phyloP scores from a whole-genome alignment of 1,139 yeast species.

The Hyphopichia burtonii region DNA sequence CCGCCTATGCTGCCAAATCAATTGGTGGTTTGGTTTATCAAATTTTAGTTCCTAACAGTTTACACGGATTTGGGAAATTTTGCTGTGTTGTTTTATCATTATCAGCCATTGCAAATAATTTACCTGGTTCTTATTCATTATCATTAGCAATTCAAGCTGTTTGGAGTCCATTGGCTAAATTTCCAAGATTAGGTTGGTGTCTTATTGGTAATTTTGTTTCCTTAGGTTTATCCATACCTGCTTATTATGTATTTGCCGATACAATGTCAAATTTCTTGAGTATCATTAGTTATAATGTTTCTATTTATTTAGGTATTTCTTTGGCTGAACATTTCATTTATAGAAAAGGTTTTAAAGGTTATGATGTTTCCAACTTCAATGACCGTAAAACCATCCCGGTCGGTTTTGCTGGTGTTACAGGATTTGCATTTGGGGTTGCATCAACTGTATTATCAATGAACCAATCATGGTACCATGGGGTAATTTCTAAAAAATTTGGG shows the following conservation, averaged over 20 bases:
- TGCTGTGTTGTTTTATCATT: conserved; percentile 29
- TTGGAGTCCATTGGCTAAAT: conserved; percentile 25
- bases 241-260: conserved; percentile 27
- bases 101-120: conserved; percentile 27
- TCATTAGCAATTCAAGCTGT: conserved; percentile 28
- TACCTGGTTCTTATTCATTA: conserved; percentile 31
- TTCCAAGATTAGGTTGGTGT: conserved; percentile 33
- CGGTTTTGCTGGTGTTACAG: conserved; percentile 27
- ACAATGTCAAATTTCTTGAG: conserved; percentile 31
- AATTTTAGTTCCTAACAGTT: conserved; percentile 24
- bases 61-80: conserved; percentile 32
- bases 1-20: conserved; percentile 18
- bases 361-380: conserved; percentile 22
- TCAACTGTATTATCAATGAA: conserved; percentile 29
- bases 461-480: conserved; percentile 31
- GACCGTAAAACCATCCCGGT: conserved; percentile 20
- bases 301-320: conserved; percentile 27
- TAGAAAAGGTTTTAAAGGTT: conserved; percentile 22
- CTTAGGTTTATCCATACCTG: conserved; percentile 30
- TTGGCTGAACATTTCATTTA: conserved; percentile 27
- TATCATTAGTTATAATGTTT: conserved; percentile 28
- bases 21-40: conserved; percentile 31
- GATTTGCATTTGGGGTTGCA: conserved; percentile 25
- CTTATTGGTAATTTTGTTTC: conserved; percentile 26
- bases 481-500: conserved; percentile 22